These are phyloP conservation scores for Acrocalymma vagum DNA, from an alignment of 2,329 filamentous ascomycete species.

Conservation along the genomic window DNA sequence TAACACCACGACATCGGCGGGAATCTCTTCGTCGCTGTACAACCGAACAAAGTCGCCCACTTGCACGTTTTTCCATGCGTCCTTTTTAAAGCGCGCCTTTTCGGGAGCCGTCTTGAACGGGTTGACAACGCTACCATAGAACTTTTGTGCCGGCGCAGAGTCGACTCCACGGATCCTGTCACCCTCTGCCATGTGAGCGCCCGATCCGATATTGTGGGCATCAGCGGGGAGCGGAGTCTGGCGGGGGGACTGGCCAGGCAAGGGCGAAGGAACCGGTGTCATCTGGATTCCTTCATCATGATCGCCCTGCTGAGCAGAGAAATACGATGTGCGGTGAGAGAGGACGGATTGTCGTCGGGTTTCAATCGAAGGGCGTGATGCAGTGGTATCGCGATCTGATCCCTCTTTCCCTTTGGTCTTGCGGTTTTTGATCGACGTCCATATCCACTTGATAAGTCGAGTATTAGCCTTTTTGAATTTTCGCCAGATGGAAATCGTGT, in stretches of 20 bases:
- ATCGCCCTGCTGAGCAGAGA: constrained; percentile 58
- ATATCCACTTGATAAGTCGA: constrained; percentile 65
- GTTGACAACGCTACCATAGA: constrained; percentile 78
- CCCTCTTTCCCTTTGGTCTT: constrained; percentile 53
- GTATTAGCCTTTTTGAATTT: constrained; percentile 89
- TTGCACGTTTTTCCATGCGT: constrained; percentile 93
- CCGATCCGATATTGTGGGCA: constrained; percentile 27
- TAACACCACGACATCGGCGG: constrained; percentile 90
- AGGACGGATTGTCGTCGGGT: constrained; percentile 67
- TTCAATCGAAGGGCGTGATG: constrained; percentile 72
- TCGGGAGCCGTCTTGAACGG: constrained; percentile 70
- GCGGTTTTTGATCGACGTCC: constrained; percentile 54
- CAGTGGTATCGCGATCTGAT: constrained; percentile 60
- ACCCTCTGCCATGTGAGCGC: constrained; percentile 26
- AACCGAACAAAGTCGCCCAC: constrained; percentile 97
- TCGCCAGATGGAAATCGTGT: constrained; percentile 86
- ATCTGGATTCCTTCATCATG: constrained; percentile 78
- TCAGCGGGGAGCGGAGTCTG: constrained; percentile 37
- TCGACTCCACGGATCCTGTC: constrained; percentile 36
- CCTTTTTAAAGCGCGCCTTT: constrained; percentile 86
- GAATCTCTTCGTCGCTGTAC: constrained; percentile 95
- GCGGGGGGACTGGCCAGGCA: constrained; percentile 58
- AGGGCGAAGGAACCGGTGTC: constrained; percentile 90
- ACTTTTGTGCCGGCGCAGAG: constrained; percentile 53
- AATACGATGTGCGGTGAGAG: constrained; percentile 60